Evolutionary conservation across 768 basidiomycete species (phyloP).

Genomic region (Naganishia kalamii): DNA sequence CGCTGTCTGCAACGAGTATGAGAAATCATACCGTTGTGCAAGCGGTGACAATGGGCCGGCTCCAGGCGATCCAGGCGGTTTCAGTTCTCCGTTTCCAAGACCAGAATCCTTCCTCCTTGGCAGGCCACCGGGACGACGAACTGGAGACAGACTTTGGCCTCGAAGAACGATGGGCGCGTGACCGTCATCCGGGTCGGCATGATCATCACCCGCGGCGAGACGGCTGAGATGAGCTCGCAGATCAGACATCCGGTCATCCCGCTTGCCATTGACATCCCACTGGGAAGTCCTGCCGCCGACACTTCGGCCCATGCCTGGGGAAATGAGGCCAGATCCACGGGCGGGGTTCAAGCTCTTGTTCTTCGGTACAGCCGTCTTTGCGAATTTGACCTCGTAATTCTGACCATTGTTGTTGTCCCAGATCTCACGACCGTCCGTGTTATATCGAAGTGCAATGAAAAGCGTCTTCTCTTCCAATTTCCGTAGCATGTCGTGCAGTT

Average conservation of each 20-base stretch:
- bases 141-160: conserved; percentile 9
- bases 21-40: conserved; percentile 48
- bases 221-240: conserved; percentile 63
- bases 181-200: conserved; percentile 19
- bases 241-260: conserved; percentile 55
- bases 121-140: conserved; percentile 10
- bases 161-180: conserved; percentile 1
- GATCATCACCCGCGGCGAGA: conserved; percentile 50
- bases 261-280: conserved; percentile 48
- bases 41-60: conserved; percentile 23
- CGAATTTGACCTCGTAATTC: conserved; percentile 74
- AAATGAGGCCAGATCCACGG: conserved; percentile 27
- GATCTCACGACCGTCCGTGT: conserved; percentile 63
- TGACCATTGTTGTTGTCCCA: conserved; percentile 85
- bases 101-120: conserved; percentile 2
- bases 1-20: conserved; percentile 41
- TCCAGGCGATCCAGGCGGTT: conserved; percentile 9
- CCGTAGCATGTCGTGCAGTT: conserved; percentile 69
- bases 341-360: conserved; percentile 1
- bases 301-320: conserved; percentile 40
- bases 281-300: conserved; percentile 37
- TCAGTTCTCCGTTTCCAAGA: not conserved
- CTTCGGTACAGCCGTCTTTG: conserved; percentile 29
- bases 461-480: conserved; percentile 76
- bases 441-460: conserved; percentile 63